These are phyloP conservation scores for Emericellopsis atlantica DNA, from an alignment of 2,329 filamentous ascomycete genomes.

Conservation along the genomic window DNA sequence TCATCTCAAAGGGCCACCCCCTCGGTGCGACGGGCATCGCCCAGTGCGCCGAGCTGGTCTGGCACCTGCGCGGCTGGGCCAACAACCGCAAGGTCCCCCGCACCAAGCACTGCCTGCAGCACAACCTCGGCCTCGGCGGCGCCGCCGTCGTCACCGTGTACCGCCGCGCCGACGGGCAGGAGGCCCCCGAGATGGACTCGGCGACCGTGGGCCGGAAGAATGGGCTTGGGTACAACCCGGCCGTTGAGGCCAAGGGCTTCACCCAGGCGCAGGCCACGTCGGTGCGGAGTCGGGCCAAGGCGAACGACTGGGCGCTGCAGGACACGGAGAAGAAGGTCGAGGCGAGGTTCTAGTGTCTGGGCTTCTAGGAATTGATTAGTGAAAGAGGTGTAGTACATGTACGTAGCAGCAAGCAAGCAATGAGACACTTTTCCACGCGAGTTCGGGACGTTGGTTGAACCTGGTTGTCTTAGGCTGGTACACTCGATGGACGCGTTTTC, in stretches of 20 bases:
- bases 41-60: conserved; percentile 88
- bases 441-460: not conserved
- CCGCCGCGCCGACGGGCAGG: conserved; percentile 64
- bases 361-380: not conserved
- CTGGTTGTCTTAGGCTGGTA: not conserved
- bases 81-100: conserved; percentile 66
- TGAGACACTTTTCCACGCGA: not conserved
- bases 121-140: conserved; percentile 86
- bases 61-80: conserved; percentile 92
- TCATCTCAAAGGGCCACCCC: conserved; percentile 94
- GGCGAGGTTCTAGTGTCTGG: conserved; percentile 18
- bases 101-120: conserved; percentile 69
- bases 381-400: not conserved
- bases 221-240: conserved; percentile 80
- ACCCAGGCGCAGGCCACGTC: conserved; percentile 61
- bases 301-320: conserved; percentile 64
- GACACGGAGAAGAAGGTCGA: conserved; percentile 38
- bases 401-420: not conserved
- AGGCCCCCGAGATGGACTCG: conserved; percentile 45
- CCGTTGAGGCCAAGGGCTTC: conserved; percentile 79
- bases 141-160: conserved; percentile 88
- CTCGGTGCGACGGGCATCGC: conserved; percentile 90
- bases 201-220: conserved; percentile 53
- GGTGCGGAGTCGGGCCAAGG: conserved; percentile 54
- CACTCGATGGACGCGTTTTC: too few species aligned